Evolutionary conservation across 2,329 filamentous ascomycete species (phyloP).

Genomic region (Periconia sp.): DNA sequence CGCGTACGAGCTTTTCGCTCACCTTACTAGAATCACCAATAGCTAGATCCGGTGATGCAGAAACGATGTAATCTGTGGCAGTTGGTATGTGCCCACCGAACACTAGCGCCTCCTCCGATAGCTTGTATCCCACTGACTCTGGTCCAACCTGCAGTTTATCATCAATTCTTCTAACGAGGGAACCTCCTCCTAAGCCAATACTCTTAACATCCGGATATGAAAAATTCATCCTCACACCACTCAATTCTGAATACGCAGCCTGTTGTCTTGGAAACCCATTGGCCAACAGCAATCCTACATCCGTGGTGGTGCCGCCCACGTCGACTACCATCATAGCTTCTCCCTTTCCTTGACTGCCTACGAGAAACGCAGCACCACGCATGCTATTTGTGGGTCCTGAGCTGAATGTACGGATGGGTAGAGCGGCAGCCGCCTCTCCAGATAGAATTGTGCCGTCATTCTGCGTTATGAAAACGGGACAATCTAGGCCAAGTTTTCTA

Average conservation of each 20-base stretch:
- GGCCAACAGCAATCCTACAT: slow-evolving; percentile 65
- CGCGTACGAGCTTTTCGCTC: slow-evolving; percentile 37
- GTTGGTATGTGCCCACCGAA: slow-evolving; percentile 66
- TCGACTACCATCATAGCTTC: slow-evolving; percentile 68
- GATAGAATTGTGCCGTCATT: slow-evolving; percentile 60
- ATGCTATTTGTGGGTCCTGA: slow-evolving; percentile 61
- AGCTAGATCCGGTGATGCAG: slow-evolving; percentile 38
- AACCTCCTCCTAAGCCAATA: slow-evolving; percentile 66
- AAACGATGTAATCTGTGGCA: slow-evolving; percentile 62
- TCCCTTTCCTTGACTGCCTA: slow-evolving; percentile 34
- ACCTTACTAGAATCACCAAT: slow-evolving; percentile 54
- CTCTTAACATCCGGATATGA: slow-evolving; percentile 61
- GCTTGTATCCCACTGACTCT: slow-evolving; percentile 66
- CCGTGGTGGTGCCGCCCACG: slow-evolving; percentile 70
- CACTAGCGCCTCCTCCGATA: slow-evolving; percentile 60
- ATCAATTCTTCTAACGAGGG: slow-evolving; percentile 54
- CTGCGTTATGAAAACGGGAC: slow-evolving; percentile 59
- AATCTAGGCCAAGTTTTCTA: slow-evolving; percentile 51
- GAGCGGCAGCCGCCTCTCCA: slow-evolving; percentile 52
- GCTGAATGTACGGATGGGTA: slow-evolving; percentile 59
- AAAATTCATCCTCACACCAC: slow-evolving; percentile 68
- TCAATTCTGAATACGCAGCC: slow-evolving; percentile 66
- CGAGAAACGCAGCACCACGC: slow-evolving; percentile 55
- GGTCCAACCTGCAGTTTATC: slow-evolving; percentile 60
- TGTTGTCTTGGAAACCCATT: slow-evolving; percentile 70